Conservation (phyloP, 441 rosid genomes). For the Kokia cookei region DNA sequence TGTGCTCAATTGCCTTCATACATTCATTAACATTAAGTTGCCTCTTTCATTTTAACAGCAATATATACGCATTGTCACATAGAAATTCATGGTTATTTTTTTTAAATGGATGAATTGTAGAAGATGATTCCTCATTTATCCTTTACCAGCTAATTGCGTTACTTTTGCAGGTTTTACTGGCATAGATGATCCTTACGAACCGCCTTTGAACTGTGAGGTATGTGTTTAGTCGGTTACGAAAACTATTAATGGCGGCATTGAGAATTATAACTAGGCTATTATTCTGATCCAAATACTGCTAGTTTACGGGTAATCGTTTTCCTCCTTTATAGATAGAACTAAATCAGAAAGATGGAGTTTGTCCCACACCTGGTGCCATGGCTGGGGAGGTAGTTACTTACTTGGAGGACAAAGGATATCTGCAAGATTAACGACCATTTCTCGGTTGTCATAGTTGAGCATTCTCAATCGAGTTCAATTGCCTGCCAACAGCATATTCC, state of each 20-base stretch:
- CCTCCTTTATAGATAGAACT: constrained; percentile 52
- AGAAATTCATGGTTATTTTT: not conserved
- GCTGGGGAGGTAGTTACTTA: constrained; percentile 64
- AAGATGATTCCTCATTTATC: too few species aligned
- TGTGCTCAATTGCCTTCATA: constrained; percentile 5
- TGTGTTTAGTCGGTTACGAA: not conserved
- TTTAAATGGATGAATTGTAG: not conserved
- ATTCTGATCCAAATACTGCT: not conserved
- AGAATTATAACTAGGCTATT: not conserved
- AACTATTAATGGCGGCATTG: not conserved
- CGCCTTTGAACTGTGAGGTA: constrained; percentile 90
- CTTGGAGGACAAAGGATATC: constrained; percentile 65
- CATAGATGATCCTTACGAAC: constrained; percentile 84
- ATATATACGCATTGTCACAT: not conserved
- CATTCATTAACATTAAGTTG: not conserved
- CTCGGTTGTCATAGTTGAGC: not conserved
- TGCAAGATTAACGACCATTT: constrained; percentile 28
- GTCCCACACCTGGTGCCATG: constrained; percentile 66
- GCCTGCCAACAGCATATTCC: too few species aligned
- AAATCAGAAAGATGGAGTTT: constrained; percentile 48
- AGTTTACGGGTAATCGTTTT: not conserved
- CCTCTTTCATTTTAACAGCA: not conserved
- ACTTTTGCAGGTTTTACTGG: constrained; percentile 76
- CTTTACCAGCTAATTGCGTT: not conserved
- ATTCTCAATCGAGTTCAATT: not conserved